These are phyloP conservation scores for Rosa hybrid DNA, from an alignment of 331 rosid genomes.

Conservation along the genomic window DNA sequence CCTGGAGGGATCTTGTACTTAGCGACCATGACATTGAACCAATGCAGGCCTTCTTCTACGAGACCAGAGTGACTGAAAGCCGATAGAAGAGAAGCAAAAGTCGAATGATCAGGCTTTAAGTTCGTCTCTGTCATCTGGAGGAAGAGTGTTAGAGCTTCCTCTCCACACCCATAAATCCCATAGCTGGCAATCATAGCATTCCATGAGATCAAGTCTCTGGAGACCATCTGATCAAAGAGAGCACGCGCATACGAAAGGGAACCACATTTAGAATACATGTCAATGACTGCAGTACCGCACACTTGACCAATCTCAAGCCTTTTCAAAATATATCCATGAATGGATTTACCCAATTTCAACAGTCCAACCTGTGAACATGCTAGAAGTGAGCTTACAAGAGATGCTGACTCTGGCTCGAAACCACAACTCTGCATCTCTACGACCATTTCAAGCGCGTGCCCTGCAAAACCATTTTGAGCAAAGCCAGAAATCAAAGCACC, in stretches of 20 bases:
- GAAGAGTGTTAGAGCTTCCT: slow-evolving; percentile 47
- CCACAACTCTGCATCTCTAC: slow-evolving; percentile 41
- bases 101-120: slow-evolving; percentile 44
- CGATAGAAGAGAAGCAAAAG: slow-evolving; percentile 50
- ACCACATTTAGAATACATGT: slow-evolving; percentile 59
- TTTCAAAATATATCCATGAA: slow-evolving; percentile 37
- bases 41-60: slow-evolving; percentile 42
- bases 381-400: slow-evolving; percentile 41
- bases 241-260: slow-evolving; percentile 34
- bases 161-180: slow-evolving; percentile 46
- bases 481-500: slow-evolving; percentile 45
- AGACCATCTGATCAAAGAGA: slow-evolving; percentile 33
- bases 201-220: slow-evolving; percentile 40
- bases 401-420: slow-evolving; percentile 28
- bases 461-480: slow-evolving; percentile 49
- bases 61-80: slow-evolving; percentile 56
- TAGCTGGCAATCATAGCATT: slow-evolving; percentile 48
- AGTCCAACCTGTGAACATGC: slow-evolving; percentile 45
- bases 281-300: slow-evolving; percentile 44
- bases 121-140: slow-evolving; percentile 31
- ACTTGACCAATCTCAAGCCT: slow-evolving; percentile 32
- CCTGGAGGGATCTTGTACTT: slow-evolving; percentile 38
- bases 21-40: slow-evolving; percentile 34
- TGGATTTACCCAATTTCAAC: slow-evolving; percentile 43
- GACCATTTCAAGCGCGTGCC: slow-evolving; percentile 32